A percentile compares a stretch with the other conserved stretches of the same genome.
phyloP scores from a whole-genome alignment of 495 filamentous ascomycete species.

The Margaritispora aquatica region DNA sequence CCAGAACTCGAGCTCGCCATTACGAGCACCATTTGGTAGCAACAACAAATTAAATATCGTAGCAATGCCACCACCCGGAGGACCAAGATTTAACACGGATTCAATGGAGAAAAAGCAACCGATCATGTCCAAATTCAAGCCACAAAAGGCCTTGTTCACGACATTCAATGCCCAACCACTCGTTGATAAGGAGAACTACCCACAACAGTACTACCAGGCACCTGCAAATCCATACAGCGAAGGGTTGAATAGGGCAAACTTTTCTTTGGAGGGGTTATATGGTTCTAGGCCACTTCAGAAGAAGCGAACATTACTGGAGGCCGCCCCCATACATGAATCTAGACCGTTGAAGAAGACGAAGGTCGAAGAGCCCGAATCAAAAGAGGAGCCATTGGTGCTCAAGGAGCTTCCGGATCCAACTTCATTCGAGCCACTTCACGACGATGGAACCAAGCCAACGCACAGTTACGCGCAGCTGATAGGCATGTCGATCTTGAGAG shows the following conservation, averaged over 20 bases:
- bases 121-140: slow-evolving; percentile 52
- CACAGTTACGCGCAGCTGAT: slow-evolving; percentile 96
- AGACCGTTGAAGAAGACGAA: slow-evolving; percentile 57
- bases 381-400: slow-evolving; percentile 37
- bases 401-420: slow-evolving; percentile 61
- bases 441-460: slow-evolving; percentile 82
- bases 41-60: slow-evolving; percentile 48
- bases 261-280: slow-evolving; percentile 43
- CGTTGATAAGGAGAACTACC: slow-evolving; percentile 59
- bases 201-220: slow-evolving; percentile 39
- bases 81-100: slow-evolving; percentile 66
- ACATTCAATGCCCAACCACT: slow-evolving; percentile 49
- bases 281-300: slow-evolving; percentile 57
- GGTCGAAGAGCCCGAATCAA: slow-evolving; percentile 29
- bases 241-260: slow-evolving; percentile 29
- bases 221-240: slow-evolving; percentile 41
- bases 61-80: slow-evolving; percentile 65
- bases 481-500: slow-evolving; percentile 91
- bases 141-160: slow-evolving; percentile 59
- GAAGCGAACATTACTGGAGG: slow-evolving; percentile 57
- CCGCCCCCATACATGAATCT: slow-evolving; percentile 67
- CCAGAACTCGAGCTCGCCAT: slow-evolving; percentile 31
- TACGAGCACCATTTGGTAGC: slow-evolving; percentile 36
- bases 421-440: slow-evolving; percentile 72
- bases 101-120: slow-evolving; percentile 74